Base-by-base conservation (phyloP, 2,329 filamentous ascomycete genomes). In the Pseudogymnoascus sp. region DNA sequence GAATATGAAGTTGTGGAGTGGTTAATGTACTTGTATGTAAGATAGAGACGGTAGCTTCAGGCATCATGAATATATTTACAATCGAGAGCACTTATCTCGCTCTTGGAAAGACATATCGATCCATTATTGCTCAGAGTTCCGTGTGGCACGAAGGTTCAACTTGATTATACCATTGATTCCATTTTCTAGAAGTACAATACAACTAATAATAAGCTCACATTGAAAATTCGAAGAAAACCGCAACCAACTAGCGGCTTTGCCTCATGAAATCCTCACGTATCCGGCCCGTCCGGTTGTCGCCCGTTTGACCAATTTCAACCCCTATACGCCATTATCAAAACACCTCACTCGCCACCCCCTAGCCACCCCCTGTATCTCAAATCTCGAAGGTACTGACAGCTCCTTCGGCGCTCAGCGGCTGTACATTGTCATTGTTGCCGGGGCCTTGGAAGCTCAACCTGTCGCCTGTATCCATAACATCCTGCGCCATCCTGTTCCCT, bases 341-440 rank as follows among this genome's bases (percentile, higher is more conserved):
- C 28, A 55, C 28, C 49, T 33, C 49, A 55, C 49, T 55, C 18
- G 49, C 28, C 45, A 9, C 11, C 25, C 45, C 25, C 25, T 16
- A 31, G 9, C n/a, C 16, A 33, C 8, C 49, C 9, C 28, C 28
- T 33, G 9, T 55, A 55, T 55, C 49, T 55, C 14, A 55, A 55
- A 55, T 55, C 49, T 55, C 49, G 12, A 7, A 55, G 33, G 49
- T 55, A 35, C 49, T 55, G 49, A 55, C 49, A 33, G 49, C 79
- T 4, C 81, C 81, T 62, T 81, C 78, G 28, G 76, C 80, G 70
- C 83, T 83, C 61, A 84, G 75, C 12, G 84, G 83, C 68, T 83
- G 81, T 61, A 84, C 77, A 35, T 64, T 62, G 18, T 31, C 58
- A 41, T 55, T 55, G 7, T 75, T 75, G 58, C 75, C 75, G 1